Evolutionary conservation across 1,139 yeast genomes (phyloP).

Genomic region (Candida tetrigidarum): DNA sequence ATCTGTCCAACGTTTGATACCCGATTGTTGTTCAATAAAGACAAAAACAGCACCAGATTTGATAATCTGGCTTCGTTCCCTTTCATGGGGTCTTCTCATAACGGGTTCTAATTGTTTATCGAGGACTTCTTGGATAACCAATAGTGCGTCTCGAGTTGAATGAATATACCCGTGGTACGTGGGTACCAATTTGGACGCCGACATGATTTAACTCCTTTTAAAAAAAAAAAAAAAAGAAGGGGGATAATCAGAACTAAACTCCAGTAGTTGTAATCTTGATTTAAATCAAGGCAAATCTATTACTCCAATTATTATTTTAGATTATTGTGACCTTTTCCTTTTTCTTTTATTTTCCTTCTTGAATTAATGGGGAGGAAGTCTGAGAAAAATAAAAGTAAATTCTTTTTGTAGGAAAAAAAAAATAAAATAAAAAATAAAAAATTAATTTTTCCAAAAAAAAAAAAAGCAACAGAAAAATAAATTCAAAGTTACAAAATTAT

Average conservation of each 20-base stretch:
- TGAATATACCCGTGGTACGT: slow-evolving; percentile 81
- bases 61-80: slow-evolving; percentile 69
- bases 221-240: neutral
- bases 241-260: too few species aligned
- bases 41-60: slow-evolving; percentile 83
- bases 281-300: neutral
- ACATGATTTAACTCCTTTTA: slow-evolving; percentile 20
- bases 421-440: neutral
- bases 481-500: neutral
- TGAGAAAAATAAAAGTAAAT: too few species aligned
- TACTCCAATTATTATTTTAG: neutral
- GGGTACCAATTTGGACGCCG: slow-evolving; percentile 44
- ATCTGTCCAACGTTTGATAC: slow-evolving; percentile 94
- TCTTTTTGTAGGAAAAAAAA: neutral
- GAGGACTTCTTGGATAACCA: slow-evolving; percentile 79
- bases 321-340: too few species aligned
- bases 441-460: neutral
- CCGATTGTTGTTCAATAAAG: slow-evolving; percentile 79
- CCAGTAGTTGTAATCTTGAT: too few species aligned
- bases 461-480: neutral
- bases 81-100: slow-evolving; percentile 80
- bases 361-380: too few species aligned
- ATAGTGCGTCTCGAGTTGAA: slow-evolving; percentile 80
- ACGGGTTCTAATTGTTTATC: slow-evolving; percentile 66
- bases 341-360: neutral